Conservation (phyloP, 768 basidiomycete species). For the Leucosporidium yakuticum region DNA sequence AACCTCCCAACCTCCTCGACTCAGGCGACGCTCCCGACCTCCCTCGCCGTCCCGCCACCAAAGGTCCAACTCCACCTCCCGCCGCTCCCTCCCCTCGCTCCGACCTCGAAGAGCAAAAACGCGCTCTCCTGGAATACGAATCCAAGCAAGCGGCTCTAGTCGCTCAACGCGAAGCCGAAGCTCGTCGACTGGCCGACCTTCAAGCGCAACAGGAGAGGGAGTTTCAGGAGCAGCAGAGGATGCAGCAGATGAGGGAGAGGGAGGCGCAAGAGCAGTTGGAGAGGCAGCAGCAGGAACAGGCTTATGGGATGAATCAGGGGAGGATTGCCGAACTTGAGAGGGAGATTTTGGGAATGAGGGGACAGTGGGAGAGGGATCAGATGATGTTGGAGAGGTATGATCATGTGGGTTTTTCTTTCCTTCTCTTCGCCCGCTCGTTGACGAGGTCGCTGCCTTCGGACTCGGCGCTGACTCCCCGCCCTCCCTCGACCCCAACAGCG, state of each 20-base stretch:
- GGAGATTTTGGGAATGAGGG: conserved; percentile 83
- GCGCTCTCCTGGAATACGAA: conserved; percentile 93
- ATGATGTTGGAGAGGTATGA: conserved; percentile 97
- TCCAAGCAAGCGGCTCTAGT: conserved; percentile 85
- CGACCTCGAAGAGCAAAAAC: conserved; percentile 77
- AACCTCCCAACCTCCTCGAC: conserved; percentile 90
- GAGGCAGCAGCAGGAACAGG: conserved; percentile 62
- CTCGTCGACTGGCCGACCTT: conserved; percentile 66
- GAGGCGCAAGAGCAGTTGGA: conserved; percentile 77
- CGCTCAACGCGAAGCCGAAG: conserved; percentile 73
- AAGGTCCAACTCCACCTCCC: conserved; percentile 59
- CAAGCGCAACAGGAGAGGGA: conserved; percentile 76
- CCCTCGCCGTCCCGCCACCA: conserved; percentile 62
- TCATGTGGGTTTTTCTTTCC: conserved; percentile 53
- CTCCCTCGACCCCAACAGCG: conserved; percentile 51
- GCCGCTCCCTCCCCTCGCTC: conserved; percentile 58
- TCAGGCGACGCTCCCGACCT: conserved; percentile 74
- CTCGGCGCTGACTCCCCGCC: too few species aligned
- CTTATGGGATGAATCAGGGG: conserved; percentile 57
- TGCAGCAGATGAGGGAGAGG: conserved; percentile 82
- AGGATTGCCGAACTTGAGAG: conserved; percentile 78
- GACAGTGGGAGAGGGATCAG: conserved; percentile 96
- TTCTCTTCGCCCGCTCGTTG: conserved; percentile 4
- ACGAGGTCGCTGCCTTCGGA: background rate
- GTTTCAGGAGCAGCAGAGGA: conserved; percentile 78